Conservation (phyloP, 2,329 filamentous ascomycete species). For the Talaromyces sp. region DNA sequence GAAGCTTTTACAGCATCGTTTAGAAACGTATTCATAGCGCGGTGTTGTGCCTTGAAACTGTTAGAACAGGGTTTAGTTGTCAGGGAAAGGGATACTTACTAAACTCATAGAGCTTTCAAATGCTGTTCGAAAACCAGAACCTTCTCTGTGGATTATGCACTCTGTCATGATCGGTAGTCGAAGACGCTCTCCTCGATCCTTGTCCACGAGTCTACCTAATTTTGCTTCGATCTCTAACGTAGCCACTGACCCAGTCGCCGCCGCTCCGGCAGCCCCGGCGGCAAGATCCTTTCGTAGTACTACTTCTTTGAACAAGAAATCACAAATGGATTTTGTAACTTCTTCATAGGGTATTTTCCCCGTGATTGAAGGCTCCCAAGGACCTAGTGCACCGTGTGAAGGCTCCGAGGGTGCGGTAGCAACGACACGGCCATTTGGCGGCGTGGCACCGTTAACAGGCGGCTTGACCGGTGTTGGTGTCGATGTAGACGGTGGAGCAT, state of each 20-base stretch:
- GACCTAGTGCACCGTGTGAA: constrained; percentile 27
- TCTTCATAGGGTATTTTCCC: constrained; percentile 69
- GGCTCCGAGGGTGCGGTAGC: constrained; percentile 17
- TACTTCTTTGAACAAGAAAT: constrained; percentile 73
- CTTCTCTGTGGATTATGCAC: constrained; percentile 60
- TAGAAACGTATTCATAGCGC: constrained; percentile 75
- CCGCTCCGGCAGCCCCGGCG: constrained; percentile 49
- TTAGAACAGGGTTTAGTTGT: constrained; percentile 13
- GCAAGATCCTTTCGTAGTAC: constrained; percentile 61
- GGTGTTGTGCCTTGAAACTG: constrained; percentile 65
- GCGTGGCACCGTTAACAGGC: constrained; percentile 20
- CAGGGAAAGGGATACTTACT: constrained; percentile 48
- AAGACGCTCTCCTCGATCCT: constrained; percentile 65
- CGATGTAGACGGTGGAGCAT: constrained; percentile 13
- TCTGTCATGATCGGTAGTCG: constrained; percentile 65
- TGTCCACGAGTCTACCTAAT: constrained; percentile 74
- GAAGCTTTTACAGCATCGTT: constrained; percentile 62
- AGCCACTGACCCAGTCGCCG: constrained; percentile 61
- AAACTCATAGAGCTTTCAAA: constrained; percentile 91
- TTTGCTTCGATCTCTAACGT: constrained; percentile 94
- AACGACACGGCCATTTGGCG: constrained; percentile 26
- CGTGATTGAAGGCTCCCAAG: constrained; percentile 59
- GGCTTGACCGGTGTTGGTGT: constrained; percentile 15
- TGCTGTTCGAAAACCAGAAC: constrained; percentile 49
- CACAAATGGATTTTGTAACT: constrained; percentile 68